Base-by-base conservation (phyloP, 1,284 basidiomycete species). In the Moesziomyces sp. region DNA sequence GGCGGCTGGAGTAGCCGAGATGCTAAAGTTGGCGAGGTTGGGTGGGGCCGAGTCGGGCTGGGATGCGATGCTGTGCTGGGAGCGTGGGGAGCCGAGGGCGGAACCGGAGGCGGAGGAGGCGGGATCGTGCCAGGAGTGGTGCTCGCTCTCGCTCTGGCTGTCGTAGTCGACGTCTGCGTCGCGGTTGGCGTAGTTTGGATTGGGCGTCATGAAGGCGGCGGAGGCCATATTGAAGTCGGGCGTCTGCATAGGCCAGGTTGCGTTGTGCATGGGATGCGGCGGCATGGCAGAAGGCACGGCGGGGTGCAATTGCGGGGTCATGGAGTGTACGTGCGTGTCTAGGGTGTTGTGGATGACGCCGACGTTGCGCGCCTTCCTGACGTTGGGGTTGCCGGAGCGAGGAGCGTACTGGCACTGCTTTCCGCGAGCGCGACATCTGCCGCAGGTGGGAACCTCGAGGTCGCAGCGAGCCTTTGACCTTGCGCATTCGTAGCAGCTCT, bases 401-500 rank as follows among this genome's bases (percentile, higher is more conserved):
- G 79, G 76, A 28, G 79, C 79, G 38, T 81, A 81, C 19, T 40
- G 52, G 62, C 79, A 81, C 38, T 58, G 65, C 46, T 81, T 81
- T n/a, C 71, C 71, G 40, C 78, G 57, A n/a, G 60, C 53, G 19
- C 74, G 64, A 47, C 79, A 81, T 54, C 79, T 68, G 18, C 79
- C 78, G 48, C 79, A 81, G 1, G 76, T 58, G 9, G 79, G 79
- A 1, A 81, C 77, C 28, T 81, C 79, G 46, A 81, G 69, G 52
- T 81, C 79, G 54, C 79, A 81, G 30, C 79, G 58, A 23, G 79
- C 79, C 58, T 81, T 81, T 53, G 72, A 76, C 10, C 72, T 48
- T 4, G 77, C 76, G 53, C 79, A 81, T 46, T 79, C 77, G 46
- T 74, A 74, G 52, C 79, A 81, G 53, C 69, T 74, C 69, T 81